Percentiles rank a stretch among this genome's conserved stretches.
Evolutionary conservation across 1,284 basidiomycete species (phyloP).

Genomic region (Microbotryum saponariae): DNA sequence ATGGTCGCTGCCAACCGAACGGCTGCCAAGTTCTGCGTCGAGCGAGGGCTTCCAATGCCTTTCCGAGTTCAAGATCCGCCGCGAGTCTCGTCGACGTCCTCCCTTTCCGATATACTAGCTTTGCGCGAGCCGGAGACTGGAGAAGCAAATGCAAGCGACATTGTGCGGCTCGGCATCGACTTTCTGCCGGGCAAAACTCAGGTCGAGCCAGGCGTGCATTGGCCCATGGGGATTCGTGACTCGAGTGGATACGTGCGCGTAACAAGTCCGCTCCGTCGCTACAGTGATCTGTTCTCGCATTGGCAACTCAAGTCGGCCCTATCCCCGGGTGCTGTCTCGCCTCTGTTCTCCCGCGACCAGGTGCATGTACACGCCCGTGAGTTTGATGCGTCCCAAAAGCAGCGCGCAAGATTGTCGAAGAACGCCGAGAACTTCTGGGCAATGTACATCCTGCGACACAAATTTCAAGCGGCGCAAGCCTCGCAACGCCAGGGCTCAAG

Average conservation of each 20-base stretch:
- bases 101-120: constrained; percentile 37
- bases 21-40: constrained; percentile 62
- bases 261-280: constrained; percentile 83
- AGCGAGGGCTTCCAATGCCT: constrained; percentile 57
- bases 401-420: constrained; percentile 11
- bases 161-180: constrained; percentile 33
- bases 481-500: neutral
- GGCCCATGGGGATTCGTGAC: constrained; percentile 59
- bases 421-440: constrained; percentile 24
- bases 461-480: constrained; percentile 9
- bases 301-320: constrained; percentile 88
- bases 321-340: constrained; percentile 16
- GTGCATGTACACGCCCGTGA: constrained; percentile 10
- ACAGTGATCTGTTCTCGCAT: constrained; percentile 72
- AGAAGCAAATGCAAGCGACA: constrained; percentile 31
- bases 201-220: constrained; percentile 57
- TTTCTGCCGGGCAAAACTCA: constrained; percentile 47
- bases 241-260: constrained; percentile 69
- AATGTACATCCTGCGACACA: constrained; percentile 25
- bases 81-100: constrained; percentile 2
- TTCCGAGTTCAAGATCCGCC: constrained; percentile 53
- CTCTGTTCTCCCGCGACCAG: neutral
- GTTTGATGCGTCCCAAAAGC: constrained; percentile 12
- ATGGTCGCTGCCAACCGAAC: constrained; percentile 77
- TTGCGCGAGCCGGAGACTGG: constrained; percentile 39